Evolutionary conservation across 1,284 basidiomycete genomes (phyloP).

Genomic region (Waitea zeae): DNA sequence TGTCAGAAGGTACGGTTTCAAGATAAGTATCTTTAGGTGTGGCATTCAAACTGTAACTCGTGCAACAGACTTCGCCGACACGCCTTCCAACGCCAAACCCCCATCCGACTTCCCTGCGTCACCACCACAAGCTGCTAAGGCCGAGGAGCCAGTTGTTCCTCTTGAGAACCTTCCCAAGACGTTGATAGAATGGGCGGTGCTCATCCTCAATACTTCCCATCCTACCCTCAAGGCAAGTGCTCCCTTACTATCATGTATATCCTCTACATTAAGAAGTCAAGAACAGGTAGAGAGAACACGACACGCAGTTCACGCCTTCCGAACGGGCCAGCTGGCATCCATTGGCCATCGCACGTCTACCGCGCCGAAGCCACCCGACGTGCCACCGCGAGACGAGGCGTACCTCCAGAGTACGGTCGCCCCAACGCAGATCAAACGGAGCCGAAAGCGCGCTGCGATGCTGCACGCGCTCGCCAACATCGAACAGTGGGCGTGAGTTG

Average conservation of each 20-base stretch:
- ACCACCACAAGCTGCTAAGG: conserved; percentile 9
- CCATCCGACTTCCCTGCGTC: conserved; percentile 8
- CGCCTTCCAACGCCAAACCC: conserved; percentile 27
- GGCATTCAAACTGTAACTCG: not conserved
- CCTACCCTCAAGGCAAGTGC: conserved; percentile 43
- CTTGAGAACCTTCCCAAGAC: conserved; percentile 32
- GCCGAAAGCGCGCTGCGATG: conserved; percentile 36
- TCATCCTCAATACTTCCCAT: conserved; percentile 56
- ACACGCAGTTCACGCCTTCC: conserved; percentile 51
- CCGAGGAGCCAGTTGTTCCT: conserved; percentile 26
- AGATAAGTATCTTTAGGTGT: not conserved
- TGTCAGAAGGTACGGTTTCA: conserved; percentile 68
- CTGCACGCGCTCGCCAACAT: conserved; percentile 79
- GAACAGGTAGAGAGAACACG: conserved; percentile 48
- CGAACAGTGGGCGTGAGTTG: conserved; percentile 80
- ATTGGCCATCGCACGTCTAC: conserved; percentile 40
- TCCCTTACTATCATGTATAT: not conserved
- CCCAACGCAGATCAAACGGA: conserved; percentile 36
- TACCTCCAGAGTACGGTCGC: conserved; percentile 2
- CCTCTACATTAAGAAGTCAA: not conserved
- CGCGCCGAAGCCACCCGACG: conserved; percentile 41
- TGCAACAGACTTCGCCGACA: conserved; percentile 49
- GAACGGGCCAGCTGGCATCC: conserved; percentile 45
- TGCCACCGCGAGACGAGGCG: conserved; percentile 45
- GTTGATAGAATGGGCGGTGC: conserved; percentile 58